Evolutionary conservation across 768 basidiomycete genomes (phyloP), one percentile per base, ranked within the genome.

Genomic region (Suillus plorans): DNA sequence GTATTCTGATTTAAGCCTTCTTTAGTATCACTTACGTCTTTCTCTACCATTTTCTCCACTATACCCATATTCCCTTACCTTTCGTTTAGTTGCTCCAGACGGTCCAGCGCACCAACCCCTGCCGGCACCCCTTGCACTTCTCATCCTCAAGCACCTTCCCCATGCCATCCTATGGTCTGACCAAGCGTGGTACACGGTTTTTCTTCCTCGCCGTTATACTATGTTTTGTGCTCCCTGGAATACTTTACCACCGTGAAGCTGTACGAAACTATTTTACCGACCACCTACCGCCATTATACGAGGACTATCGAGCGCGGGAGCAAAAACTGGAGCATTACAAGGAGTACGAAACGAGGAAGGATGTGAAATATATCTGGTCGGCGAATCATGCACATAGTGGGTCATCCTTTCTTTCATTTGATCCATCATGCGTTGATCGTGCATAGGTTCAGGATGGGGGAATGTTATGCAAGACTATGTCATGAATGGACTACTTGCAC

Each of bases 361-460:
- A 71, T 25, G 71, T 76, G 18, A 80, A 78, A 64, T 86, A 81
- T 66, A 69, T 87, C 10, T 83, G 79, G 69, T 70, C 82, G 37
- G 79, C 82, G 4, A 85, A 84, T 63, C 83, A 86, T 68, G 79
- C 72, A 0, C 71, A 73, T 61, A 72, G 83, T 81, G 56, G 65
- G 80, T 70, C 0, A n/a, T 22, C 20, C 41, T 12, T 13, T 22
- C 42, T 37, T 62, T 20, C 57, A 9, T 16, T n/a, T 37, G 14
- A 5, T 20, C 10, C 39, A 25, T 41, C 18, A 37, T 8, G 12
- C 18, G 10, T 59, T 59, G 41, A 42, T 36, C 16, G 45, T 55
- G 28, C 36, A 20, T 39, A 80, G 80, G 74, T 52, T 74, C 72
- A 7, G 81, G 80, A 1, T 81, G 75, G 76, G 79, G 79, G 1